Base-by-base conservation (phyloP, 129 eudicot species). In the Pittosporum tobira region DNA sequence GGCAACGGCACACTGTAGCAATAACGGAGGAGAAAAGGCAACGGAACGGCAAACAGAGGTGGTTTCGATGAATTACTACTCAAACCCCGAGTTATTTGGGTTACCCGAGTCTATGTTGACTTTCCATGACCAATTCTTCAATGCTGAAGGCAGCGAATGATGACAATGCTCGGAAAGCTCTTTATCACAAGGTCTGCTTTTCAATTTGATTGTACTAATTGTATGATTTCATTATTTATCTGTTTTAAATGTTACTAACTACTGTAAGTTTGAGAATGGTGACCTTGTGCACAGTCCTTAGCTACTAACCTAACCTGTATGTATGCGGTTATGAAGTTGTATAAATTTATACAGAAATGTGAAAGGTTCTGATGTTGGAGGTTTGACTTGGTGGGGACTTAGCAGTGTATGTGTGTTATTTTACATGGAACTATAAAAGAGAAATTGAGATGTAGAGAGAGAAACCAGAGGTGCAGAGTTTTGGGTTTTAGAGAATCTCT, bases 141-240 rank as follows among this genome's bases (percentile, higher is more conserved):
- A 93, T 93, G 99, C 68, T 96, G 25, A 84, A 70, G 61, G 99
- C 96, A 55, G 99, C 99, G 8, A 93, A 93, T 72, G 99, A 93
- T 72, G 99, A 93, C 67, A 87, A 81, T 75, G 99, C 99, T 10
- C 87, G 99, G 99, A 93, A 87, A 50, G 90, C 96, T 7, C 88
- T 93, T 23, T 93, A 81, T 61, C 99, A 78, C 69, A 93, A 93
- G 96, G 99, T 89, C 24, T 48, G 64, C 36, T 47, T 8, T 19
- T 47, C 6, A 6, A 26, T 52, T 27, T 15, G 23, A 52, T 5
- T 15, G 30, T 6, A 34, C 40, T 15, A 27, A 1, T 1, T 26
- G 1, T 14, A 24, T 26, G 13, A 1, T 28, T 14, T n/a, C 15
- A 21, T 12, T 51, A 51, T 25, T 16, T 16, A 26, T n/a, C 5